Conservation (phyloP, 352 stramenopile species). For the Pythium coloratum region DNA sequence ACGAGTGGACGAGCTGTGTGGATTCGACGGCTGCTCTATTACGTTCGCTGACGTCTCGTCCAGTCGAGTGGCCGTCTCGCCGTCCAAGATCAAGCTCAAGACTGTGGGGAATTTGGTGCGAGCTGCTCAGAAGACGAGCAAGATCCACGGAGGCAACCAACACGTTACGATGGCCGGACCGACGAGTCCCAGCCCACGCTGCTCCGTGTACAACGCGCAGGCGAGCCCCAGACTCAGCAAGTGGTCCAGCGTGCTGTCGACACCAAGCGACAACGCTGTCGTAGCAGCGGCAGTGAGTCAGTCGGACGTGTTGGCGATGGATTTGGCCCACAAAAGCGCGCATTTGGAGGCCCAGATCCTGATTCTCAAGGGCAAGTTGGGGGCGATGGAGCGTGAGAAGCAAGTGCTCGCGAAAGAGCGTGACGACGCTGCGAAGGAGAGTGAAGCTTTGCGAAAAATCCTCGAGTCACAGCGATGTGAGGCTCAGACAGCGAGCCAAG, state of each 20-base stretch:
- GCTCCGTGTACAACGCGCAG: slow-evolving; percentile 20
- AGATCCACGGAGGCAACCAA: neutral
- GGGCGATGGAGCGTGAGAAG: slow-evolving; percentile 14
- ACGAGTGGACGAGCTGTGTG: slow-evolving; percentile 27
- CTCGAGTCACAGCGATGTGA: neutral
- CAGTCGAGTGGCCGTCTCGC: neutral
- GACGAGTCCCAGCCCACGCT: neutral
- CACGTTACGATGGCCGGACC: neutral
- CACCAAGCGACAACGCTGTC: slow-evolving; percentile 1
- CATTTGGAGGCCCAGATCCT: slow-evolving; percentile 21
- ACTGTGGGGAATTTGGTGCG: slow-evolving; percentile 27
- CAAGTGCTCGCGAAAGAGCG: neutral
- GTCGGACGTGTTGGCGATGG: slow-evolving; percentile 20
- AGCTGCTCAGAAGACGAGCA: slow-evolving; percentile 25
- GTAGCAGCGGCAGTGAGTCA: neutral
- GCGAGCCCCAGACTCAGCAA: slow-evolving; percentile 26
- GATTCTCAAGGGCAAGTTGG: slow-evolving; percentile 14
- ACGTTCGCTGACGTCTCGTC: slow-evolving; percentile 47
- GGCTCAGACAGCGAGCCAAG: neutral
- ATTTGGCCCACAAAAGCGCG: slow-evolving; percentile 20
- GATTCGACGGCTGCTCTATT: slow-evolving; percentile 40
- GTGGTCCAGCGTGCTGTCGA: slow-evolving; percentile 26
- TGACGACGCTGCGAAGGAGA: neutral
- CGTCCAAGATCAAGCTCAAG: slow-evolving; percentile 7
- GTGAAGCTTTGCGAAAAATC: neutral